Evolutionary conservation across 768 basidiomycete species (phyloP).

Genomic region (Leccinum disarticulatum): DNA sequence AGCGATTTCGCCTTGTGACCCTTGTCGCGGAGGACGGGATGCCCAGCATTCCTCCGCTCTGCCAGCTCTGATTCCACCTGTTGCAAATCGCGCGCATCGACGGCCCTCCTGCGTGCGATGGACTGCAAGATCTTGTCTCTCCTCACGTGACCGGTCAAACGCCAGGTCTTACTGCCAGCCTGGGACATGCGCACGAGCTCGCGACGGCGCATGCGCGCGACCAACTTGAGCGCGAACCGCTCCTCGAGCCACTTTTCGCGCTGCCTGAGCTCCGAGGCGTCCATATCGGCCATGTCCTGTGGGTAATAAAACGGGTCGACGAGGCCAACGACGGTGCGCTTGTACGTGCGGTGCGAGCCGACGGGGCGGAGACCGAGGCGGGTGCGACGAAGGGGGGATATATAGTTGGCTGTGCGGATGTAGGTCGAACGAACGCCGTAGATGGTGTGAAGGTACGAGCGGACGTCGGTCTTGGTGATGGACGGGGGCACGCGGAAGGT

Average conservation of each 20-base stretch:
- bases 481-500: conserved; percentile 91
- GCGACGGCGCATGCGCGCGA: conserved; percentile 33
- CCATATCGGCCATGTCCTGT: conserved; percentile 76
- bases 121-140: conserved; percentile 51
- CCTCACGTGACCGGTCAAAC: conserved; percentile 40
- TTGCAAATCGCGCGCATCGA: conserved; percentile 41
- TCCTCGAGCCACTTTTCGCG: conserved; percentile 65
- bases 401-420: conserved; percentile 92
- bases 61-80: conserved; percentile 36
- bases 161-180: conserved; percentile 39
- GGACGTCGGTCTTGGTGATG: conserved; percentile 90
- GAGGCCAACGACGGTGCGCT: conserved; percentile 89
- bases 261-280: conserved; percentile 46
- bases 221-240: conserved; percentile 47
- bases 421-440: conserved; percentile 91
- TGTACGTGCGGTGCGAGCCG: conserved; percentile 62
- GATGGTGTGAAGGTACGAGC: conserved; percentile 78
- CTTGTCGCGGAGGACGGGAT: conserved; percentile 25
- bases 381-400: conserved; percentile 49
- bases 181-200: conserved; percentile 38
- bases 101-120: conserved; percentile 47
- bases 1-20: neutral
- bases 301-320: conserved; percentile 95
- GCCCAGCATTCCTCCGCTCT: conserved; percentile 25
- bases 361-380: conserved; percentile 29